Conservation (phyloP, 202 grass and related monocot genomes). For the Bolboschoenoplectus hybrid region DNA sequence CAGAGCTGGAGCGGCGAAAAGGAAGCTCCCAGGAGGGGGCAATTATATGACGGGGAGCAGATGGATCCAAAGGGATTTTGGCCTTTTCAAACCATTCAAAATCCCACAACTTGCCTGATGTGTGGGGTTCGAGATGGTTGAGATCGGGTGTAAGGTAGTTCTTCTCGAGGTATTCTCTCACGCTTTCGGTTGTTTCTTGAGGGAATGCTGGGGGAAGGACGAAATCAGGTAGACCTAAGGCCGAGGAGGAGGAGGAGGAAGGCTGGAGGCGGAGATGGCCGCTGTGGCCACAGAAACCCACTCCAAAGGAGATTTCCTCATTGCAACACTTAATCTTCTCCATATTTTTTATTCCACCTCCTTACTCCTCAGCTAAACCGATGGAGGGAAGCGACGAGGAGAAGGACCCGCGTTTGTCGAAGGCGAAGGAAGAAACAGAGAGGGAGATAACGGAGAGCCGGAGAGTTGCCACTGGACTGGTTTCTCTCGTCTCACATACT, state of each 20-base stretch:
- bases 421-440: neutral
- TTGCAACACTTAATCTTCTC: slow-evolving; percentile 32
- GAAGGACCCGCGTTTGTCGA: neutral
- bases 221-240: slow-evolving; percentile 56
- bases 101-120: slow-evolving; percentile 64
- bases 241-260: slow-evolving; percentile 31
- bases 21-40: slow-evolving; percentile 74
- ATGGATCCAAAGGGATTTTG: slow-evolving; percentile 64
- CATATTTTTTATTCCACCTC: neutral
- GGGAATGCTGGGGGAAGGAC: slow-evolving; percentile 83
- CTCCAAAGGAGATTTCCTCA: slow-evolving; percentile 67
- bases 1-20: slow-evolving; percentile 49
- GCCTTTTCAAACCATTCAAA: slow-evolving; percentile 73
- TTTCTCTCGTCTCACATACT: neutral
- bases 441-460: too few relatives aligned
- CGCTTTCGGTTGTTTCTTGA: slow-evolving; percentile 49
- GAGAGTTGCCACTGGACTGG: too few relatives aligned
- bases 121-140: slow-evolving; percentile 50
- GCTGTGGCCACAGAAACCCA: slow-evolving; percentile 78
- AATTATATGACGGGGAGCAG: slow-evolving; percentile 59
- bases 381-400: neutral
- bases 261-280: slow-evolving; percentile 86
- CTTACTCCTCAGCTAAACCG: neutral
- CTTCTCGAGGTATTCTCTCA: slow-evolving; percentile 69
- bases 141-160: slow-evolving; percentile 83